Evolutionary conservation across 306 rosid species (phyloP).

Genomic region (Castanospermum australe): DNA sequence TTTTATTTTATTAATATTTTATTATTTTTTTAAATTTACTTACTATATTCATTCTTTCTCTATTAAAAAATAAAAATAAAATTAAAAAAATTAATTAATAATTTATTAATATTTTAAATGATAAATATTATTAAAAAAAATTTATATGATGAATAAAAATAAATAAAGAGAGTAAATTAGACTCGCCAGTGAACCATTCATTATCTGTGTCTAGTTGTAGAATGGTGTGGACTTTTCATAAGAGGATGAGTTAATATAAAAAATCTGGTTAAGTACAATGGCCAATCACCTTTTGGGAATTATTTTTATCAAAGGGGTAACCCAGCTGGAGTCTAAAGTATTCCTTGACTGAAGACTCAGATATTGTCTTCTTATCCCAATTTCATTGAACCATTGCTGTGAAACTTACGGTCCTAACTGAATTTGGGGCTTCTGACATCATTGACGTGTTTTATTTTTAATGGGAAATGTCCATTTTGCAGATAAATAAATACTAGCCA

Average conservation of each 20-base stretch:
- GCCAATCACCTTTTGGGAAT: neutral
- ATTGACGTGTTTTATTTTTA: neutral
- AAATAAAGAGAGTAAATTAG: too few relatives aligned
- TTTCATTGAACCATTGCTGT: conserved; percentile 10
- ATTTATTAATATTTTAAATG: too few relatives aligned
- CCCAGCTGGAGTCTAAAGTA: neutral
- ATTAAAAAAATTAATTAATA: too few relatives aligned
- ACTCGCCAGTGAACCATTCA: neutral
- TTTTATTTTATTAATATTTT: too few relatives aligned
- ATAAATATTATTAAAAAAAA: too few relatives aligned
- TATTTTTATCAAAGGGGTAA: neutral
- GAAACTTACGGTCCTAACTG: neutral
- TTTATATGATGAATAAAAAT: too few relatives aligned
- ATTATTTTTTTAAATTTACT: too few relatives aligned
- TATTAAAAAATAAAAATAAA: too few relatives aligned
- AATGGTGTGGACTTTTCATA: neutral
- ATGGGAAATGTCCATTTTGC: neutral
- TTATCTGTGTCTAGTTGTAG: neutral
- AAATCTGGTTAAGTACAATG: neutral
- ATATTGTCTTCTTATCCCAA: conserved; percentile 13
- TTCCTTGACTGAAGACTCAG: neutral
- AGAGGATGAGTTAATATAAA: neutral
- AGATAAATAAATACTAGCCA: neutral
- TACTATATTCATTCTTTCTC: too few relatives aligned
- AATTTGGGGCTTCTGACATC: neutral